Evolutionary conservation across 495 filamentous ascomycete species (phyloP).

Genomic region (Geopyxis carbonaria): DNA sequence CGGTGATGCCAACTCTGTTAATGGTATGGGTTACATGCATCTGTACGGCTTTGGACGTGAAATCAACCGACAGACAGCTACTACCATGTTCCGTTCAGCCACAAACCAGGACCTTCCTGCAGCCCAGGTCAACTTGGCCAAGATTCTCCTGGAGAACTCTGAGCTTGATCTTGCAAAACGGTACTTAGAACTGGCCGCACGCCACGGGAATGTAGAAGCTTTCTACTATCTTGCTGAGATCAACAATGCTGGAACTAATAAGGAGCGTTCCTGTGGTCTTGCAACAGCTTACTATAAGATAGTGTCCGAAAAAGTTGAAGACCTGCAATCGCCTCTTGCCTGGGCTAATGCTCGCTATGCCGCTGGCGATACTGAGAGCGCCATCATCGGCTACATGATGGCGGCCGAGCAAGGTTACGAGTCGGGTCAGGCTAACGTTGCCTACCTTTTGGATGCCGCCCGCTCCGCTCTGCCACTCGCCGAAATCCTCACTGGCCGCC

Average conservation of each 20-base stretch:
- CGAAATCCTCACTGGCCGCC: constrained; percentile 2
- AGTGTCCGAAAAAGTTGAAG: constrained; percentile 78
- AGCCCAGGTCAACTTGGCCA: constrained; percentile 67
- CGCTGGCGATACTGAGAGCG: constrained; percentile 67
- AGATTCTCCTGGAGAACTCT: constrained; percentile 80
- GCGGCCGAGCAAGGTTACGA: constrained; percentile 96
- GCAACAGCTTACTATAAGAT: constrained; percentile 88
- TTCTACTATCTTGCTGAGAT: constrained; percentile 93
- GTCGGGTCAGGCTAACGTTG: constrained; percentile 81
- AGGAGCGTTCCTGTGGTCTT: constrained; percentile 61
- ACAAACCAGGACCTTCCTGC: constrained; percentile 71
- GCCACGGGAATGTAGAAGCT: constrained; percentile 77
- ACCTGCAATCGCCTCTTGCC: constrained; percentile 62
- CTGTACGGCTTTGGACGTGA: constrained; percentile 67
- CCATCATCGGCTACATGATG: constrained; percentile 71
- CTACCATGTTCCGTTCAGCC: constrained; percentile 63
- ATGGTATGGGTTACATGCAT: constrained; percentile 72
- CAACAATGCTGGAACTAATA: constrained; percentile 59
- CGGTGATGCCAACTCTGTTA: constrained; percentile 72
- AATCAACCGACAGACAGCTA: constrained; percentile 55
- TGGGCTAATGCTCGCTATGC: constrained; percentile 79
- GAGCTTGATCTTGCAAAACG: constrained; percentile 51
- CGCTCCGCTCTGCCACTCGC: constrained; percentile 42
- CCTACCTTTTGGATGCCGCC: constrained; percentile 71
- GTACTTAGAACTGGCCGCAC: constrained; percentile 85